Conservation (phyloP, 306 rosid genomes). For the Vigna trinervia region DNA sequence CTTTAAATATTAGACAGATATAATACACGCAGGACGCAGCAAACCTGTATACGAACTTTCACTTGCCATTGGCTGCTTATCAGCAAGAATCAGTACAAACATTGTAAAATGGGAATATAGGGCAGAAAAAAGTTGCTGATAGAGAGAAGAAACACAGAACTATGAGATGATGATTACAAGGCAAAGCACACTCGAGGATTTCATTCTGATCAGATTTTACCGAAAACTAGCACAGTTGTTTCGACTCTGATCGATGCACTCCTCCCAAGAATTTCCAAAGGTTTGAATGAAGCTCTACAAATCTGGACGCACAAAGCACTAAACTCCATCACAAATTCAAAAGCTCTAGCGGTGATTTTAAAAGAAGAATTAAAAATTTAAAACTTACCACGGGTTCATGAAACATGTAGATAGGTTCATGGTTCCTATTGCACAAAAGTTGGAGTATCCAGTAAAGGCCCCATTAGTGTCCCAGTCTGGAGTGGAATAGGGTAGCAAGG, state of each 20-base stretch:
- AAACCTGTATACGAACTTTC: conserved; percentile 50
- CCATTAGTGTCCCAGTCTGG: conserved; percentile 67
- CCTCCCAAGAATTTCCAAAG: conserved; percentile 52
- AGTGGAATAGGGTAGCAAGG: conserved; percentile 58
- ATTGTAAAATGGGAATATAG: conserved; percentile 50
- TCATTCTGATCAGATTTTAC: conserved; percentile 49
- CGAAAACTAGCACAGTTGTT: conserved; percentile 46
- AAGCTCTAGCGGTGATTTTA: neutral
- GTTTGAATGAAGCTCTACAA: conserved; percentile 52
- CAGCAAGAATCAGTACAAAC: conserved; percentile 50
- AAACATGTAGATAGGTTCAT: conserved; percentile 54
- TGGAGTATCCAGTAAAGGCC: conserved; percentile 41
- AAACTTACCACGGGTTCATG: conserved; percentile 51
- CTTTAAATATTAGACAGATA: conserved; percentile 45
- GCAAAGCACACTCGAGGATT: conserved; percentile 48
- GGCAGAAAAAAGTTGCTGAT: conserved; percentile 48
- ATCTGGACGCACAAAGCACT: conserved; percentile 36
- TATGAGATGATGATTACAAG: conserved; percentile 51
- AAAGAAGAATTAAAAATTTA: neutral
- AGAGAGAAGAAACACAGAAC: conserved; percentile 44
- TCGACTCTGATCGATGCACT: conserved; percentile 48
- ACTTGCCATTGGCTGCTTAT: conserved; percentile 52
- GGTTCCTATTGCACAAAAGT: conserved; percentile 49
- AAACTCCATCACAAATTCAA: neutral
- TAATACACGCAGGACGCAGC: conserved; percentile 42